A percentile compares a stretch with the other conserved stretches of the same genome.
These are phyloP conservation scores for Eucalyptus tenuipes DNA, from an alignment of 345 rosid genomes.

Conservation along the genomic window DNA sequence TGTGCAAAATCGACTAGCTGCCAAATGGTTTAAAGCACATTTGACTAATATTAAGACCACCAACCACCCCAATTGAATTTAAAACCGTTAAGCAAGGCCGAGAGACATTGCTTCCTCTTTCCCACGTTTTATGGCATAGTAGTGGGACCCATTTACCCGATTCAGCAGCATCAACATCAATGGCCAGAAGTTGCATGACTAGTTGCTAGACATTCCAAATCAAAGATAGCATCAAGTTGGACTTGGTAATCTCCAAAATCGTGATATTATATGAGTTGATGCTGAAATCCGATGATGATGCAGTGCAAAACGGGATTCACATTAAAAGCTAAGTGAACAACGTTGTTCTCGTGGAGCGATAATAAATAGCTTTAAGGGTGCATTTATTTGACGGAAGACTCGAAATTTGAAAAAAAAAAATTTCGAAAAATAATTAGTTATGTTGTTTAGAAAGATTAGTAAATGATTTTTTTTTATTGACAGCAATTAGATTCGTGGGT, in stretches of 20 bases:
- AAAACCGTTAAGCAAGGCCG: neutral
- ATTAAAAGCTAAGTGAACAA: neutral
- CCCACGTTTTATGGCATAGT: neutral
- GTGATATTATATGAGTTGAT: neutral
- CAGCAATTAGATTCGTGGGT: neutral
- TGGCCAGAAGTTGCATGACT: neutral
- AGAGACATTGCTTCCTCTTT: neutral
- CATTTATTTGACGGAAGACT: neutral
- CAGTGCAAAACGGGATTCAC: neutral
- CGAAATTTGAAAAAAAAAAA: too few species aligned
- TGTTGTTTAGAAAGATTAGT: neutral
- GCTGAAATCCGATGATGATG: neutral
- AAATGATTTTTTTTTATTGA: too few species aligned
- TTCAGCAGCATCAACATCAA: neutral
- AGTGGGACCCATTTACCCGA: neutral
- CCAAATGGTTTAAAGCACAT: neutral
- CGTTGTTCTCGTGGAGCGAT: neutral
- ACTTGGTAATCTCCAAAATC: neutral
- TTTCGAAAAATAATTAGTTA: rapidly evolving
- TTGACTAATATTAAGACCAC: neutral
- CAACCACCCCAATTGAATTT: neutral
- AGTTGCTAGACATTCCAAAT: neutral
- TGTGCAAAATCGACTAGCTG: neutral
- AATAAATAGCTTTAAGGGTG: neutral
- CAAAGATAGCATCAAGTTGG: neutral